Conservation (phyloP, 495 filamentous ascomycete species). For the Lichina pygmaea region DNA sequence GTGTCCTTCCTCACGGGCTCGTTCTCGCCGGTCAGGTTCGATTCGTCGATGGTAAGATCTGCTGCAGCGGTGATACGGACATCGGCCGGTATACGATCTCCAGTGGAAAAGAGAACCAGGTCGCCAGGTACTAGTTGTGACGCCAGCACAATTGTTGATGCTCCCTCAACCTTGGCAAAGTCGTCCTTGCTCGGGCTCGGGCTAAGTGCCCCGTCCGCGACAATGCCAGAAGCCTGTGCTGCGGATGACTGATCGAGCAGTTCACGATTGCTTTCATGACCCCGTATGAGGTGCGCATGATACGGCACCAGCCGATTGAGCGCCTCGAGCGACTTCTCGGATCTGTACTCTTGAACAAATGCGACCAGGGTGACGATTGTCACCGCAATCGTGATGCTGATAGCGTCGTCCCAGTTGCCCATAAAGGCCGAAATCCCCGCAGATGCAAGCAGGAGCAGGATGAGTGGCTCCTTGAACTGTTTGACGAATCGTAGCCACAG, state of each 20-base stretch:
- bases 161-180: conserved; percentile 28
- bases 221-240: conserved; percentile 7
- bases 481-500: conserved; percentile 85
- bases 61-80: conserved; percentile 75
- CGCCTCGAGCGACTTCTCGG: conserved; percentile 90
- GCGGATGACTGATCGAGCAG: conserved; percentile 9
- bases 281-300: conserved; percentile 70
- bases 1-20: conserved; percentile 61
- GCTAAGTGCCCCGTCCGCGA: neutral
- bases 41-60: conserved; percentile 82
- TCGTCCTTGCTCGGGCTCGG: conserved; percentile 11
- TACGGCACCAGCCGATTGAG: conserved; percentile 83
- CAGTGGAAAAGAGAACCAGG: conserved; percentile 75
- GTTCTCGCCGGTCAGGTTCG: conserved; percentile 92
- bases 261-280: conserved; percentile 7
- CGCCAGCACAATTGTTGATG: conserved; percentile 62
- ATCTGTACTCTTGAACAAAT: conserved; percentile 92
- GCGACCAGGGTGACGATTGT: conserved; percentile 92
- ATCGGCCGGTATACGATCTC: conserved; percentile 89
- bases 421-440: conserved; percentile 73
- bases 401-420: conserved; percentile 84
- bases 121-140: conserved; percentile 75
- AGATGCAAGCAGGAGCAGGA: conserved; percentile 76
- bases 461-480: conserved; percentile 80
- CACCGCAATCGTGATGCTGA: conserved; percentile 84